Base-by-base conservation (phyloP, 257 asterid species). In the Linaria vulgaris region DNA sequence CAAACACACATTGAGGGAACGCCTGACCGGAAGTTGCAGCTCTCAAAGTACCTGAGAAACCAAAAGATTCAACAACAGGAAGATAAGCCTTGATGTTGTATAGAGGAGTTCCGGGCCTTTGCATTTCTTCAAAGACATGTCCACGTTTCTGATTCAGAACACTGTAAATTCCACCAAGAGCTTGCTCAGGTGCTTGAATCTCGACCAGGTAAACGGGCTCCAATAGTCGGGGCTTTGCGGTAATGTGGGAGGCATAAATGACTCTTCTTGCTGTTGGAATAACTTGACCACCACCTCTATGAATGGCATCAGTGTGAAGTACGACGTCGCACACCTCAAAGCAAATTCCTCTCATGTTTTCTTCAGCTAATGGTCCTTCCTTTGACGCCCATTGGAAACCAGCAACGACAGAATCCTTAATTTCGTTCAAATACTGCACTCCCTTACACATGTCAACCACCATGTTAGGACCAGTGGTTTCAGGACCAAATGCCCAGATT, bases 241-340 rank as follows among this genome's bases (percentile, higher is more conserved):
- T 30, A 11, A 63, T 20, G 12, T 63, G 68, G 12, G 68, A 46
- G n/a, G 67, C 56, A 17, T 43, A 61, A 9, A 61, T n/a, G 16
- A 31, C 61, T 37, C 61, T 56, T 37, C 44, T 25, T 13, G 68
- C 68, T 6, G 68, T 45, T 9, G 56, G 68, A 25, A 63, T 48
- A 46, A 64, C 60, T 30, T 64, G 60, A 17, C 59, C 48, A 0
- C 69, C 59, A 12, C 69, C 69, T 51, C 69, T 64, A 21, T 64
- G 59, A 34, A 64, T 64, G n/a, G 69, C 60, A 25, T 61, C 63
- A 31, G 63, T n/a, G n/a, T 38, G 63, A 38, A 57, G 63, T 4
- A 57, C 63, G n/a, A 38, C 63, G 19, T 57, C 63, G 37, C 49
- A 57, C 5, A 57, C 63, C 46, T 57, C 63, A 57, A 57, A 57